Conservation (phyloP, 495 filamentous ascomycete species). For the Talaromyces liani region DNA sequence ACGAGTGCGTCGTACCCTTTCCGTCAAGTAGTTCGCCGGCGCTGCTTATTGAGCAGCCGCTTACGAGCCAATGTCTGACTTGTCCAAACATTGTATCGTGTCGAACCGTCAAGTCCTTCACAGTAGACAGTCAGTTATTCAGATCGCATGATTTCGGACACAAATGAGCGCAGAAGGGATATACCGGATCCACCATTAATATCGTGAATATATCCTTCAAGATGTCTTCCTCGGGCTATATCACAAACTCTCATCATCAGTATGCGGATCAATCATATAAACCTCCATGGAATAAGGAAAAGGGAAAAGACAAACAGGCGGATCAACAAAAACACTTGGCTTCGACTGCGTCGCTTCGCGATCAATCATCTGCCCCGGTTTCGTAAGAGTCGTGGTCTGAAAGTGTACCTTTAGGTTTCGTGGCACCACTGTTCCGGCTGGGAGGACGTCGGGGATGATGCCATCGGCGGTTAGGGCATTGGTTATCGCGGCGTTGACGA, state of each 20-base stretch:
- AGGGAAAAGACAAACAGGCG: constrained; percentile 3
- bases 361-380: constrained; percentile 6
- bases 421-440: constrained; percentile 1
- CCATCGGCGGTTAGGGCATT: background rate
- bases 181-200: constrained; percentile 10
- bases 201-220: background rate
- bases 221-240: background rate
- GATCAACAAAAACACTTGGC: constrained; percentile 8
- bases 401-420: constrained; percentile 5
- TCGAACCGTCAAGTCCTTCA: constrained; percentile 7
- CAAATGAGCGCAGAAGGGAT: background rate
- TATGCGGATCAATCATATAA: too few relatives aligned
- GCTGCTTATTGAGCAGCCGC: background rate
- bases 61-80: constrained; percentile 9
- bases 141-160: background rate
- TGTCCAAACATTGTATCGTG: constrained; percentile 10
- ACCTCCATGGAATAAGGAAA: too few relatives aligned
- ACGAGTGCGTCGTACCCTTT: background rate
- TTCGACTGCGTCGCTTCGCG: constrained; percentile 5
- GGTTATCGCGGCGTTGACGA: constrained; percentile 8
- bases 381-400: background rate
- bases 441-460: constrained; percentile 9
- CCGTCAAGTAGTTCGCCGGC: background rate
- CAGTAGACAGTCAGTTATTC: background rate
- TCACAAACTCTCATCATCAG: background rate